These are phyloP conservation scores for Starmerella lactis-condensi DNA, from an alignment of 805 yeast genomes.

Conservation along the genomic window DNA sequence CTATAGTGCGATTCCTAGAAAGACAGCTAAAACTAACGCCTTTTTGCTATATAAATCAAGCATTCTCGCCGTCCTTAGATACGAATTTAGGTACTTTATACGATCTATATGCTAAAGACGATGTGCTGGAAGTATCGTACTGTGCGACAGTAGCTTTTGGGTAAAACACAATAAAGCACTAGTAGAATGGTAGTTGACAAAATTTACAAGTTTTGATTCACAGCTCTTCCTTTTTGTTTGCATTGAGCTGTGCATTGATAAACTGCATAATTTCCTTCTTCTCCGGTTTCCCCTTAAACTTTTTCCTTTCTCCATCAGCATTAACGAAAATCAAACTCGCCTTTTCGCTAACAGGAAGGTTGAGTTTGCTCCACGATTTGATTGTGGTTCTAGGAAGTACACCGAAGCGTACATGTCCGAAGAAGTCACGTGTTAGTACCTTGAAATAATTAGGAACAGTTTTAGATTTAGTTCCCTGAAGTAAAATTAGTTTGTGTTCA, in stretches of 20 bases:
- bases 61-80: slow-evolving; percentile 27
- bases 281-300: slow-evolving; percentile 19
- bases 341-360: not conserved
- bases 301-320: slow-evolving; percentile 1
- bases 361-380: not conserved
- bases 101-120: slow-evolving; percentile 18
- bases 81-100: slow-evolving; percentile 21
- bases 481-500: not conserved
- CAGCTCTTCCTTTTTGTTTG: too few relatives aligned
- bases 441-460: slow-evolving; percentile 18
- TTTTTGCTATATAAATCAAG: slow-evolving; percentile 26
- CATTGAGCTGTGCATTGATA: slow-evolving; percentile 15
- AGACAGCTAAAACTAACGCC: slow-evolving; percentile 23
- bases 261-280: slow-evolving; percentile 16
- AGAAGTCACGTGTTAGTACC: slow-evolving; percentile 19
- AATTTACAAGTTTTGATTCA: not conserved
- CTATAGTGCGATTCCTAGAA: slow-evolving; percentile 28
- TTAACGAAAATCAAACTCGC: not conserved
- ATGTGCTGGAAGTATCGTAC: slow-evolving; percentile 20
- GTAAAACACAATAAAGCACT: slow-evolving; percentile 6
- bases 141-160: slow-evolving; percentile 25
- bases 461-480: not conserved
- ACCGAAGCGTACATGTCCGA: slow-evolving; percentile 19
- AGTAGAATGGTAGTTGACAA: not conserved
- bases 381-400: slow-evolving; percentile 12